phyloP scores from a whole-genome alignment of 2,329 filamentous ascomycete species.

The Penicillium corylophilum region DNA sequence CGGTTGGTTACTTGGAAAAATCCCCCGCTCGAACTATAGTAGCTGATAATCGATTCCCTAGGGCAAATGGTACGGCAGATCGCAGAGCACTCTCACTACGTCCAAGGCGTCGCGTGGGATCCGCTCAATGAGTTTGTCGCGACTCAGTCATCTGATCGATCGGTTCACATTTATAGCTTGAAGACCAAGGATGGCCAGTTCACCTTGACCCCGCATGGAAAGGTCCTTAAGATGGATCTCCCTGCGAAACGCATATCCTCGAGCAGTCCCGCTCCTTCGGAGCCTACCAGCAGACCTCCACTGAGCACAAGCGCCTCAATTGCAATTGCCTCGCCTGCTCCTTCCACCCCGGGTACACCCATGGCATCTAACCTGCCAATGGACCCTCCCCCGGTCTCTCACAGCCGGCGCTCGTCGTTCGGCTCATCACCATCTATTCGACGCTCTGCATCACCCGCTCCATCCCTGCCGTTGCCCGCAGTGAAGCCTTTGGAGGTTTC shows the following conservation, averaged over 20 bases:
- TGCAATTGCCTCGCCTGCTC: constrained; percentile 74
- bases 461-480: constrained; percentile 87
- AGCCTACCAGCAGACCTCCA: constrained; percentile 52
- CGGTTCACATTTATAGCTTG: constrained; percentile 94
- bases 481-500: constrained; percentile 93
- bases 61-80: constrained; percentile 80
- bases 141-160: constrained; percentile 96
- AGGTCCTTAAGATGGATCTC: constrained; percentile 89
- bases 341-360: constrained; percentile 90
- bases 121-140: constrained; percentile 97
- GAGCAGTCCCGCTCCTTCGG: constrained; percentile 86
- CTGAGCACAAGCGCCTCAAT: constrained; percentile 40
- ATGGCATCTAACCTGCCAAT: constrained; percentile 86
- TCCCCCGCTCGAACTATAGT: background rate
- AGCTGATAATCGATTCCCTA: constrained; percentile 34
- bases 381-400: constrained; percentile 91
- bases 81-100: constrained; percentile 95
- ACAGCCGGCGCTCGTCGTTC: constrained; percentile 93
- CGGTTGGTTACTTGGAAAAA: constrained; percentile 55
- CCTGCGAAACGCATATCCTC: constrained; percentile 86
- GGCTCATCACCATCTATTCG: constrained; percentile 72
- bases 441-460: constrained; percentile 87
- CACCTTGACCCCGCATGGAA: constrained; percentile 73
- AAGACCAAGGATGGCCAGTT: constrained; percentile 97
- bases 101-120: constrained; percentile 98